These are phyloP conservation scores for Cystobasidium pallidum DNA, from an alignment of 1,284 basidiomycete genomes.

Conservation along the genomic window DNA sequence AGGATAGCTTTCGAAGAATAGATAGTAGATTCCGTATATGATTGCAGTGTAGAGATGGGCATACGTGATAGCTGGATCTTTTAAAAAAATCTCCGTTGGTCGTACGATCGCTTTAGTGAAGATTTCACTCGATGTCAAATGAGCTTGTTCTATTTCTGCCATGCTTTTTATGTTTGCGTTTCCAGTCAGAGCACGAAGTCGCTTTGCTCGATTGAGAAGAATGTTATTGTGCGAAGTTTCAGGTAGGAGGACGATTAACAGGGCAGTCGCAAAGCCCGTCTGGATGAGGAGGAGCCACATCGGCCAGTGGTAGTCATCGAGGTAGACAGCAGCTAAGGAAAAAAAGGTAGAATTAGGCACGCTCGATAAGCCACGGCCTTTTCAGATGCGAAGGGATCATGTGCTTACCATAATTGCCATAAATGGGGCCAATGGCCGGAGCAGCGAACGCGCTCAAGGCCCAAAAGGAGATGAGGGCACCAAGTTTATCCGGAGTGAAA, in stretches of 20 bases:
- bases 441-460: conserved; percentile 33
- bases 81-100: conserved; percentile 36
- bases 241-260: conserved; percentile 55
- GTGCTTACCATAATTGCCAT: conserved; percentile 15
- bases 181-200: conserved; percentile 56
- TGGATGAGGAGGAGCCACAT: conserved; percentile 57
- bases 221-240: conserved; percentile 57
- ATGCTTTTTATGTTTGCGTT: conserved; percentile 55
- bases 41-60: conserved; percentile 37
- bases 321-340: conserved; percentile 50
- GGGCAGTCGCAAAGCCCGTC: conserved; percentile 52
- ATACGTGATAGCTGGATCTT: conserved; percentile 41
- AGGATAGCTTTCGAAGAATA: conserved; percentile 44
- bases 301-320: conserved; percentile 56
- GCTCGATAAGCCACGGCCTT: neutral
- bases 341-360: conserved; percentile 50
- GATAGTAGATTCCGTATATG: conserved; percentile 23
- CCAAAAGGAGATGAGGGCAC: conserved; percentile 41
- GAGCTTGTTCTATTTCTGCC: conserved; percentile 48
- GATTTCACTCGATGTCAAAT: conserved; percentile 1
- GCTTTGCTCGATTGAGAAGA: conserved; percentile 55
- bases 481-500: conserved; percentile 39
- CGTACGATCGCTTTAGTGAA: conserved; percentile 45
- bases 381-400: neutral
- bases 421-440: conserved; percentile 23